Evolutionary conservation across 2,329 filamentous ascomycete genomes (phyloP).

Genomic region (Mariannaea elegans): DNA sequence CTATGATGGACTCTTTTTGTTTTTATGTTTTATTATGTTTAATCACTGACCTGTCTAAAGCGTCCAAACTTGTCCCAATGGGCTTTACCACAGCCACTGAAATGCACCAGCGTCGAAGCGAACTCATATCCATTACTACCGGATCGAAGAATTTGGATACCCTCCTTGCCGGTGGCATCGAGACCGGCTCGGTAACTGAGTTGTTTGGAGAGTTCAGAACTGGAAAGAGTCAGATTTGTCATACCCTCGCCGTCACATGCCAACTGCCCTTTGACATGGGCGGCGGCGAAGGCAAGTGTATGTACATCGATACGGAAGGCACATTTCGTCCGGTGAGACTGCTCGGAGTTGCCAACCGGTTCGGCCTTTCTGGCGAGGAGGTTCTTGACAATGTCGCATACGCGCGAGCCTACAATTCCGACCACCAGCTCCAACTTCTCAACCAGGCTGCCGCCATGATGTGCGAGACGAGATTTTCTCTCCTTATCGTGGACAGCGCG

Average conservation of each 20-base stretch:
- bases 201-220: conserved; percentile 98
- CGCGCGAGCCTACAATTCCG: conserved; percentile 96
- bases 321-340: conserved; percentile 94
- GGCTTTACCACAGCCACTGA: conserved; percentile 98
- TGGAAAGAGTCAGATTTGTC: conserved; percentile 98
- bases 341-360: conserved; percentile 91
- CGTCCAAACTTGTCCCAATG: conserved; percentile 96
- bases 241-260: conserved; percentile 97
- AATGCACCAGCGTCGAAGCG: conserved; percentile 96
- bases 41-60: conserved; percentile 54
- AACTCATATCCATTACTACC: conserved; percentile 97
- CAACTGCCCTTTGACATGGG: conserved; percentile 99
- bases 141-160: conserved; percentile 98
- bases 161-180: conserved; percentile 89
- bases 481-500: conserved; percentile 95
- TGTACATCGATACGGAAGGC: conserved; percentile 98
- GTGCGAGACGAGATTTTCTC: conserved; percentile 97
- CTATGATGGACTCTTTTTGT: too few relatives aligned
- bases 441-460: conserved; percentile 98
- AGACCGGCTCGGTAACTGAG: conserved; percentile 97
- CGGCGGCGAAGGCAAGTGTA: conserved; percentile 95
- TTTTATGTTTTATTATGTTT: neutral
- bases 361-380: conserved; percentile 94
- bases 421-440: conserved; percentile 94
- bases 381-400: conserved; percentile 99